Evolutionary conservation across 176 grass and related monocot genomes (phyloP), one percentile per base, ranked within the genome.

Genomic region (Tillandsia leiboldiana): DNA sequence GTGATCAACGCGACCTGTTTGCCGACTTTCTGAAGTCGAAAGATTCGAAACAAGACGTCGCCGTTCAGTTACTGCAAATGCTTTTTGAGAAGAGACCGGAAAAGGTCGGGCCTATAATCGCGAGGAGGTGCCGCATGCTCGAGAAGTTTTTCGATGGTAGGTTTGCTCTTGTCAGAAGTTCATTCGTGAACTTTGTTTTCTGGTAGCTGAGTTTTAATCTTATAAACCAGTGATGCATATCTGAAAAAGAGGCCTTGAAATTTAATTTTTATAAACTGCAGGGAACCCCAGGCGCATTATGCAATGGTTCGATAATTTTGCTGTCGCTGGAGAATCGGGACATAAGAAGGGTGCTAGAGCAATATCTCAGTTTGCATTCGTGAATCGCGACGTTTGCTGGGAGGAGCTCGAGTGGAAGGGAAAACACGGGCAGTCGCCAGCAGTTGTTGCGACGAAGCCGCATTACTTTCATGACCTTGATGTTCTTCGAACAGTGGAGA

Each of bases 341-440:
- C 93, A 96, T 77, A 89, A 78, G 77, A 89, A 81, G 17, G 93
- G 93, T 33, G 83, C 85, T n/a, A 83, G 86, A 76, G 88, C 93
- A 65, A 69, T 92, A 77, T 81, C 93, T 52, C 83, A 85, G 51
- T 96, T 85, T 80, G 86, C 88, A 58, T 96, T 96, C 83, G 64
- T 85, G 27, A 92, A 96, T 62, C 86, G 93, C 48, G 82, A 96
- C 58, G 69, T 84, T 70, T 92, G 63, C 73, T 96, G 93, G 92
- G 93, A 96, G 69, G 93, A 96, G 72, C 92, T 96, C 42, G 86
- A 91, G 79, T 96, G 92, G 93, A 91, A 86, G 65, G 93, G 88
- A 48, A 88, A 84, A 54, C 93, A 91, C 62, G 93, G 93, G 53
- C 88, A 96, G 61, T 92, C 93, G 70, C 93, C 93, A 42, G 88